Percentiles rank a stretch among this genome's conserved stretches.
phyloP scores from a whole-genome alignment of 2,329 filamentous ascomycete genomes.

The Ceratocystis alfenasii region DNA sequence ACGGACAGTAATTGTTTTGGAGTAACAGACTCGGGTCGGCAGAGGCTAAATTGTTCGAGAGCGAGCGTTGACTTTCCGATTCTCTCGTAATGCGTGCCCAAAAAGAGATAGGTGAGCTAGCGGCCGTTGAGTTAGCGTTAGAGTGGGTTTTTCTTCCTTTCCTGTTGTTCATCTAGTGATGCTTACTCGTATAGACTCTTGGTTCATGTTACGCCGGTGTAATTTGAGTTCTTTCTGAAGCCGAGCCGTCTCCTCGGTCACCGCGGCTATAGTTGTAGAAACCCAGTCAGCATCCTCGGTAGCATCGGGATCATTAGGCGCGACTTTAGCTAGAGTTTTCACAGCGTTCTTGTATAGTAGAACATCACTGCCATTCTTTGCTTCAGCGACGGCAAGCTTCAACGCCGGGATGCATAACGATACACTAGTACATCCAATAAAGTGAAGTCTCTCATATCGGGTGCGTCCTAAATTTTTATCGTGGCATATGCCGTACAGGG shows the following conservation, averaged over 20 bases:
- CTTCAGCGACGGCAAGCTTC: slow-evolving; percentile 61
- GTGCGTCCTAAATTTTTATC: slow-evolving; percentile 51
- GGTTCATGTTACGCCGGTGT: slow-evolving; percentile 94
- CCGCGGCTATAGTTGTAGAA: slow-evolving; percentile 51
- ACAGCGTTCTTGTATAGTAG: slow-evolving; percentile 57
- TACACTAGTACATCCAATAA: slow-evolving; percentile 69
- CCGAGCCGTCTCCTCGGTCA: slow-evolving; percentile 58
- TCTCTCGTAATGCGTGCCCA: slow-evolving; percentile 70
- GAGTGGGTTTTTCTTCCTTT: not conserved
- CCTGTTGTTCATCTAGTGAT: no score
- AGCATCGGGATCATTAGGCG: slow-evolving; percentile 57
- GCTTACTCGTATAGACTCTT: slow-evolving; percentile 35
- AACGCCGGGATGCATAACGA: slow-evolving; percentile 69
- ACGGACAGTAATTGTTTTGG: slow-evolving; percentile 75
- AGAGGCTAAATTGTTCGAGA: slow-evolving; percentile 65
- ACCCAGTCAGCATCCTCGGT: slow-evolving; percentile 61
- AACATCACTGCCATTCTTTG: slow-evolving; percentile 65
- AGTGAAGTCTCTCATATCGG: slow-evolving; percentile 64
- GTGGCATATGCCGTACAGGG: not conserved
- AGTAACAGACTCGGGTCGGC: slow-evolving; percentile 82
- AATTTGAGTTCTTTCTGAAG: slow-evolving; percentile 76
- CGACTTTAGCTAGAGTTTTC: slow-evolving; percentile 49
- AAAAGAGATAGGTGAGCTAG: slow-evolving; percentile 56
- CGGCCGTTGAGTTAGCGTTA: not conserved
- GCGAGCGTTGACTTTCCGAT: slow-evolving; percentile 64